Percentiles rank a stretch among this genome's conserved stretches.
phyloP scores from a whole-genome alignment of 2,329 filamentous ascomycete genomes.

The Colletotrichum cereale region DNA sequence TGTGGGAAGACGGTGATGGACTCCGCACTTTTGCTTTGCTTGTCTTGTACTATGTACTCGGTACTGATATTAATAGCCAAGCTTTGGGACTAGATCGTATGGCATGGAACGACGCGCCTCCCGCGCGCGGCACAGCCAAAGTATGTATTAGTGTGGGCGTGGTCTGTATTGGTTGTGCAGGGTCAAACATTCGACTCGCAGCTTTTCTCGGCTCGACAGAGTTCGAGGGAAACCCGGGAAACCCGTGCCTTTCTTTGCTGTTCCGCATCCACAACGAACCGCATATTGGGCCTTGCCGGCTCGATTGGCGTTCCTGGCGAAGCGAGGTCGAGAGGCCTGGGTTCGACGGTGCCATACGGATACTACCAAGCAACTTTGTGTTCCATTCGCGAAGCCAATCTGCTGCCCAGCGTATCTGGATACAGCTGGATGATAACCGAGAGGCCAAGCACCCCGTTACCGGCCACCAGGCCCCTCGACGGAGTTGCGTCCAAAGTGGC shows the following conservation, averaged over 20 bases:
- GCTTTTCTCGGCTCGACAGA: constrained; percentile 1
- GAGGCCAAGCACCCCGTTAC: constrained; percentile 19
- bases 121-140: background rate
- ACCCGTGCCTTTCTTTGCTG: background rate
- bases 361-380: background rate
- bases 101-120: background rate
- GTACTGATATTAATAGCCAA: constrained; percentile 34
- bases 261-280: constrained; percentile 13
- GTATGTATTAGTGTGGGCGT: background rate
- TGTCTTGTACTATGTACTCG: too few relatives aligned
- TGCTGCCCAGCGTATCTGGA: constrained; percentile 4
- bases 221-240: background rate
- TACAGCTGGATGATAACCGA: constrained; percentile 22
- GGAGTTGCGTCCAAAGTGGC: constrained; percentile 24
- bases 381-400: constrained; percentile 19
- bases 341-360: background rate
- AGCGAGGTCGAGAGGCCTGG: constrained; percentile 21
- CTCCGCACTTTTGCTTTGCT: constrained; percentile 29
- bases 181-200: background rate
- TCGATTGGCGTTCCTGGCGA: constrained; percentile 28
- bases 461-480: constrained; percentile 9
- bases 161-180: background rate
- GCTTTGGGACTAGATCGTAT: background rate
- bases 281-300: constrained; percentile 9
- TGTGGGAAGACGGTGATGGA: constrained; percentile 32